phyloP scores from a whole-genome alignment of 2,329 filamentous ascomycete genomes.

The Leptographium procerum region DNA sequence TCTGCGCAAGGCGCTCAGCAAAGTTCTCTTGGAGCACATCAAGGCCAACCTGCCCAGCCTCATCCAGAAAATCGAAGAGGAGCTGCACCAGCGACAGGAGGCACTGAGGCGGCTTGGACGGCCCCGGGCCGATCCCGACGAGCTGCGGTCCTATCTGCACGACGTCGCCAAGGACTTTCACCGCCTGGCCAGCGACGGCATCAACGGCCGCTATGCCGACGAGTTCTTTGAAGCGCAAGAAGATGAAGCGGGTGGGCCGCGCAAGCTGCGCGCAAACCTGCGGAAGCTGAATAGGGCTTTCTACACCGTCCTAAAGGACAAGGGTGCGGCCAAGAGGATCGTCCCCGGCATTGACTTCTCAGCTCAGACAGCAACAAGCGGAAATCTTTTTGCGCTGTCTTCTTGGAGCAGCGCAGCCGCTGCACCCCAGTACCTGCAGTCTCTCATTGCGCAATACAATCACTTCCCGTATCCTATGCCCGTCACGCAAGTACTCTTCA shows the following conservation, averaged over 20 bases:
- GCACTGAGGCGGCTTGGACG: constrained; percentile 22
- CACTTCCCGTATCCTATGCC: constrained; percentile 16
- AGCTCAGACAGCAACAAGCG: too few species aligned
- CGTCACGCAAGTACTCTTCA: constrained; percentile 9
- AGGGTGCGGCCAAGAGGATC: background rate
- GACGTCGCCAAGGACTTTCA: constrained; percentile 32
- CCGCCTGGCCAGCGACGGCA: constrained; percentile 29
- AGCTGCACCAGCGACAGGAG: constrained; percentile 21
- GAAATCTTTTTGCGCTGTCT: too few species aligned
- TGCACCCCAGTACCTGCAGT: constrained; percentile 16
- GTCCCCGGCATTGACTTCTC: too few species aligned
- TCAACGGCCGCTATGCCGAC: constrained; percentile 40
- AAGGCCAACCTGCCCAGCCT: too few species aligned
- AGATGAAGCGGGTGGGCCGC: background rate
- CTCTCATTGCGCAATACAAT: constrained; percentile 20
- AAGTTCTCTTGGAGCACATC: too few species aligned
- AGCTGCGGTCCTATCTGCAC: constrained; percentile 38
- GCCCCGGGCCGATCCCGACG: constrained; percentile 28
- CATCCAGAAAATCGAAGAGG: too few species aligned
- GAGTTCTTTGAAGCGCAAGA: constrained; percentile 32
- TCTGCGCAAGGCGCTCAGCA: too few species aligned
- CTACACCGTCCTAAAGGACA: background rate
- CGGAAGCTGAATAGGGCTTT: constrained; percentile 2
- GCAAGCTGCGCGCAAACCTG: background rate
- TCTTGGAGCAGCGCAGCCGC: background rate